A percentile compares a stretch with the other conserved stretches of the same genome.
phyloP scores from a whole-genome alignment of 495 filamentous ascomycete genomes.

The Aspergillus egyptiacus region DNA sequence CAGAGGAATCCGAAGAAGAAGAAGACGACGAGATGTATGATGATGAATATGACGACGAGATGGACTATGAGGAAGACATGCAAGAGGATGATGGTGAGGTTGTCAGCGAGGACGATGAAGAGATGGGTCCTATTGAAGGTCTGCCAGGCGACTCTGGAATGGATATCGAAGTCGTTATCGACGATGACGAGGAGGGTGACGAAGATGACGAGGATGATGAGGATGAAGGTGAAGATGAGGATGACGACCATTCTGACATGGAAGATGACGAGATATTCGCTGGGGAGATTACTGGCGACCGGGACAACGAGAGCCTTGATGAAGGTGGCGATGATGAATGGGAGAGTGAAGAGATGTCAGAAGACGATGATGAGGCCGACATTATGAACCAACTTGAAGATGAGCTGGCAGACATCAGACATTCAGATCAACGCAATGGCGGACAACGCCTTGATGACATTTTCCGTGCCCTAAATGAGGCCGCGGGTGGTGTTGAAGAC shows the following conservation, averaged over 20 bases:
- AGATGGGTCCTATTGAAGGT: constrained; percentile 76
- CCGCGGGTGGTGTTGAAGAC: constrained; percentile 33
- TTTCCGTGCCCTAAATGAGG: constrained; percentile 40
- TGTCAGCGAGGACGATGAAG: constrained; percentile 85
- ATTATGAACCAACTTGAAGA: constrained; percentile 47
- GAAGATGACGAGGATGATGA: constrained; percentile 57
- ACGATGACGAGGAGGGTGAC: constrained; percentile 53
- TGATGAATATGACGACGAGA: constrained; percentile 81
- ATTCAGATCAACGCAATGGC: constrained; percentile 58
- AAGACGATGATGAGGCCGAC: constrained; percentile 51
- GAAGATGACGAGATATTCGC: constrained; percentile 50
- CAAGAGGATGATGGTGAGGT: constrained; percentile 75
- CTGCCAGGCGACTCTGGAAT: constrained; percentile 69
- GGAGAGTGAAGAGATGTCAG: constrained; percentile 53
- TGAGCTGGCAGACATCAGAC: constrained; percentile 57
- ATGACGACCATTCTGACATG: constrained; percentile 51
- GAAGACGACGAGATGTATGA: constrained; percentile 85
- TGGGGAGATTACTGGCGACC: constrained; percentile 54
- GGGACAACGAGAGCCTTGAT: constrained; percentile 56
- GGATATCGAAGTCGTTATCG: constrained; percentile 80
- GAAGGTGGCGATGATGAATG: constrained; percentile 55
- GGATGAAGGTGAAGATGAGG: constrained; percentile 61
- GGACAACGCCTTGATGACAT: constrained; percentile 44
- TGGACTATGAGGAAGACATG: constrained; percentile 78
- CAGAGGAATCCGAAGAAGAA: constrained; percentile 58